Evolutionary conservation across 129 eudicot genomes (phyloP).

Genomic region (Saposhnikovia divaricata): DNA sequence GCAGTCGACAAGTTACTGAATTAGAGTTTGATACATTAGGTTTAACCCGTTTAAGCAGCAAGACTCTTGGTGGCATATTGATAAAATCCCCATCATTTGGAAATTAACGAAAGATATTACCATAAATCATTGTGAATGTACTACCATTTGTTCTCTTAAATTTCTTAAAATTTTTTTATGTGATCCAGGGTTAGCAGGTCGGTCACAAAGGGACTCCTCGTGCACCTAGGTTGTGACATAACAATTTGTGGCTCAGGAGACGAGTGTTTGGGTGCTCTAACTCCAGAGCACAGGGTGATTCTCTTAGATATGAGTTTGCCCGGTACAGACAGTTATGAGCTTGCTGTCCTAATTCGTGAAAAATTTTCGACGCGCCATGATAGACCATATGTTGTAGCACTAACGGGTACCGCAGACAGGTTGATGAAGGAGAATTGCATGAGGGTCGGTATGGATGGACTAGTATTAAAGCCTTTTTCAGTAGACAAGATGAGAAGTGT

Average conservation of each 20-base stretch:
- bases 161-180: neutral
- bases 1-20: neutral
- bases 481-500: constrained; percentile 82
- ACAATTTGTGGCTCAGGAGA: constrained; percentile 57
- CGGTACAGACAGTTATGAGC: constrained; percentile 46
- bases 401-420: constrained; percentile 55
- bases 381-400: constrained; percentile 59
- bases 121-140: neutral
- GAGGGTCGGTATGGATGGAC: constrained; percentile 80
- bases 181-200: constrained; percentile 66
- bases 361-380: constrained; percentile 48
- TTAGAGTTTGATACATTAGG: neutral
- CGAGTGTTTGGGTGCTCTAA: constrained; percentile 55
- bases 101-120: neutral
- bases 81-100: neutral
- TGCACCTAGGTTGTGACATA: constrained; percentile 83
- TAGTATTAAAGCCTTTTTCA: constrained; percentile 62
- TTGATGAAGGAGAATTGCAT: constrained; percentile 46
- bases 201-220: constrained; percentile 67
- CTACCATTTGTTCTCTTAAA: neutral
- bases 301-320: constrained; percentile 51
- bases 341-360: constrained; percentile 53
- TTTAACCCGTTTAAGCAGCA: neutral
- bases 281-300: constrained; percentile 64
- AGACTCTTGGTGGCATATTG: neutral